Conservation (phyloP, 2,329 filamentous ascomycete genomes). For the Colletotrichum lindemuthianum region DNA sequence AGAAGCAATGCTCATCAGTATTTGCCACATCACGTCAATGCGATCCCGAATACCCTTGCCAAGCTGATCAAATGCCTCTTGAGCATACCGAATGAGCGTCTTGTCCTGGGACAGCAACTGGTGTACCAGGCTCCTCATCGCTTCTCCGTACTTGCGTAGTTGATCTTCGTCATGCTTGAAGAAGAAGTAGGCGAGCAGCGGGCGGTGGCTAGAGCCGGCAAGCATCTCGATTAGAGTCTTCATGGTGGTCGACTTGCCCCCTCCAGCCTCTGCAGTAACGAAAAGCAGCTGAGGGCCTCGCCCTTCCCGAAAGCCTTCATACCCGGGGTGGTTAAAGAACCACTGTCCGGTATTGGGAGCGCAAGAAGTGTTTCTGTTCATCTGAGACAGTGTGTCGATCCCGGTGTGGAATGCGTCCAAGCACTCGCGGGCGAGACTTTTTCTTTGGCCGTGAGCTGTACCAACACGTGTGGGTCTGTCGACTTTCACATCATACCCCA, state of each 20-base stretch:
- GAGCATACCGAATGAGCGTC: not conserved
- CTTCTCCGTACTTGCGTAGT: not conserved
- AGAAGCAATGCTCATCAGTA: not conserved
- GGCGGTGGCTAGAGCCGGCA: not conserved
- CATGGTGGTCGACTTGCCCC: conserved; percentile 9
- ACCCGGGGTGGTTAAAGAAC: conserved; percentile 10
- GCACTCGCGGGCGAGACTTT: no score
- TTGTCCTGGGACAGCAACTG: not conserved
- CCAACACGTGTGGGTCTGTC: no score
- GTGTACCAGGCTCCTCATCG: not conserved
- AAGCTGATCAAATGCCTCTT: not conserved
- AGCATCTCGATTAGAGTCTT: not conserved
- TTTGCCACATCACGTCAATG: not conserved
- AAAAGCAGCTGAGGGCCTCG: not conserved
- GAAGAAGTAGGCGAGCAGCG: not conserved
- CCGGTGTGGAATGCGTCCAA: conserved; percentile 1
- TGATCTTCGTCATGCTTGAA: conserved; percentile 13
- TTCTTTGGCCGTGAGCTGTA: no score
- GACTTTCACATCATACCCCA: no score
- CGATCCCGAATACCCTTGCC: not conserved
- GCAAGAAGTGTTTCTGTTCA: conserved; percentile 2
- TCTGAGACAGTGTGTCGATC: not conserved
- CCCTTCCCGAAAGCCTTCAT: conserved; percentile 1
- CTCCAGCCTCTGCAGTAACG: conserved; percentile 10
- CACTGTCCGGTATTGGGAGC: conserved; percentile 6